phyloP scores from a whole-genome alignment of 352 stramenopile species.

The Globisporangium okanoganense region DNA sequence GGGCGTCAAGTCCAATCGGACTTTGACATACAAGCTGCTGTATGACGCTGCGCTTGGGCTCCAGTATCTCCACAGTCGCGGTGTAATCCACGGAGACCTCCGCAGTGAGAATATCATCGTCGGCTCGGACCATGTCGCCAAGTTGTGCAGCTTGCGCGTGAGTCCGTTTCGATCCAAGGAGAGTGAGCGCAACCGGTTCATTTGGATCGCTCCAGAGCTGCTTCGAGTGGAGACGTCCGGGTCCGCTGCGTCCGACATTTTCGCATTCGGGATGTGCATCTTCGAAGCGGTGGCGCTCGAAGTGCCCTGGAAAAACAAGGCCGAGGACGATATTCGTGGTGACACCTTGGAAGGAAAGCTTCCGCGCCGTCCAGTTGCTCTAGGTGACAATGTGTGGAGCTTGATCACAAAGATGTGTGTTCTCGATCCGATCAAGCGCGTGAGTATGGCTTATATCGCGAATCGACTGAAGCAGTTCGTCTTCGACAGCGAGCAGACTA shows the following conservation, averaged over 20 bases:
- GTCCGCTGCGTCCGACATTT: no score
- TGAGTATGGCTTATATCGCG: not conserved
- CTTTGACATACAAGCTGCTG: constrained; percentile 10
- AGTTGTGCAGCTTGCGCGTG: not conserved
- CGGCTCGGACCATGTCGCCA: not conserved
- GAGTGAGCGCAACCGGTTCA: no score
- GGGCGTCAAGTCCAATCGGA: not conserved
- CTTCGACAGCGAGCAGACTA: not conserved
- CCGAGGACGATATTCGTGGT: no score
- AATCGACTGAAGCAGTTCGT: not conserved
- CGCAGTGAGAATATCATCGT: not conserved
- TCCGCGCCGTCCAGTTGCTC: not conserved
- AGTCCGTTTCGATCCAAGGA: no score
- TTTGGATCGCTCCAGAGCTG: no score
- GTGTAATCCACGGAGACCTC: not conserved
- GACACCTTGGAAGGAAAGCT: no score
- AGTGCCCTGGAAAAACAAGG: not conserved
- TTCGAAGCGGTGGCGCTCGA: not conserved
- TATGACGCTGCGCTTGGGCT: constrained; percentile 17
- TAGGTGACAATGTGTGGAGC: constrained; percentile 21
- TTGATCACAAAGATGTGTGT: constrained; percentile 59
- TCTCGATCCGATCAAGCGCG: constrained; percentile 20
- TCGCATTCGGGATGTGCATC: not conserved
- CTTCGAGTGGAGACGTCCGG: no score
- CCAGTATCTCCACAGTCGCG: not conserved